Evolutionary conservation across 2,329 filamentous ascomycete genomes (phyloP).

Genomic region (Aureobasidium musti): DNA sequence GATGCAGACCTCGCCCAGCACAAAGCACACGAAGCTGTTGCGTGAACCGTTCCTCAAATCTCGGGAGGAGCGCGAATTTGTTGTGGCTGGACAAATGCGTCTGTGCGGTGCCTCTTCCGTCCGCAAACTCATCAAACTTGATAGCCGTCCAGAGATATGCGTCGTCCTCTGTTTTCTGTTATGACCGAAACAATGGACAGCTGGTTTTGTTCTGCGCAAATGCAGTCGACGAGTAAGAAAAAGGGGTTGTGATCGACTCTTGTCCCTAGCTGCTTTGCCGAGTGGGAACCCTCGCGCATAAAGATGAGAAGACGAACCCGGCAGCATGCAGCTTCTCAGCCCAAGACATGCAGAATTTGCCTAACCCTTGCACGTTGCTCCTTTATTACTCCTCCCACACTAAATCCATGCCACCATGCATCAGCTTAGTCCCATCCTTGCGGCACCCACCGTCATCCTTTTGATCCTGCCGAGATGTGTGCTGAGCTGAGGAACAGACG

Average conservation of each 20-base stretch:
- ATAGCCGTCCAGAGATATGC: slow-evolving; percentile 13
- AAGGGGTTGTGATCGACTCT: slow-evolving; percentile 8
- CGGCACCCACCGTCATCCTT: slow-evolving; percentile 24
- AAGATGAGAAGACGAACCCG: neutral
- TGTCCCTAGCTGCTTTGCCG: slow-evolving; percentile 9
- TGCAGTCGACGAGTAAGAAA: slow-evolving; percentile 20
- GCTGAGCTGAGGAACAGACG: neutral
- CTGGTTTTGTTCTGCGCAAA: neutral
- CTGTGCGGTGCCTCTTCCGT: slow-evolving; percentile 12
- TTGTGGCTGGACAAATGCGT: slow-evolving; percentile 16
- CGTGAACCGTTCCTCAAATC: slow-evolving; percentile 25
- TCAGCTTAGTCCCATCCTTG: slow-evolving; percentile 12
- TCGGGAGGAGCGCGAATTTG: slow-evolving; percentile 26
- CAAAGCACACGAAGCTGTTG: neutral
- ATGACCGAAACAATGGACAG: slow-evolving; percentile 12
- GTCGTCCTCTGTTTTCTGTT: neutral
- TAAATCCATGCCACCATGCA: slow-evolving; percentile 6
- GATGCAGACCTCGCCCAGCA: slow-evolving; percentile 1
- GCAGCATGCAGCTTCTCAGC: slow-evolving; percentile 11
- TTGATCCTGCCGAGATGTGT: slow-evolving; percentile 10
- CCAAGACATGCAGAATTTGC: slow-evolving; percentile 8
- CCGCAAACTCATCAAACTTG: slow-evolving; percentile 21
- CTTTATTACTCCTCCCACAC: slow-evolving; percentile 18
- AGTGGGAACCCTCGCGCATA: slow-evolving; percentile 4
- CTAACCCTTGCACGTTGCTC: slow-evolving; percentile 23